Base-by-base conservation (phyloP, 2,329 filamentous ascomycete genomes). In the Myriangium duriaei region DNA sequence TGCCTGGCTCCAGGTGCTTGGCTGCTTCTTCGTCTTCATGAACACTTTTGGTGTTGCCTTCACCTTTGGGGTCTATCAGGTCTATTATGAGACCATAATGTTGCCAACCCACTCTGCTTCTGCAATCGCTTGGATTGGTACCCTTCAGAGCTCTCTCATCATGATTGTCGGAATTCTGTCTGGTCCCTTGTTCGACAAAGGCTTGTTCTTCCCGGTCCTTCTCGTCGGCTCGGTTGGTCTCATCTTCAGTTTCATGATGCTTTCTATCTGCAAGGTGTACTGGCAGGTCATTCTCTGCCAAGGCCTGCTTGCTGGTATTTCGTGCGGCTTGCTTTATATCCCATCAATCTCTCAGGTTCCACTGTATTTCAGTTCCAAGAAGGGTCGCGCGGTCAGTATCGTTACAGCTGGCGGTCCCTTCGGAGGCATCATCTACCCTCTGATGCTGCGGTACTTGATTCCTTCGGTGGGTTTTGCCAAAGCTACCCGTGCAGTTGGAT, bases 271-370 rank as follows among this genome's bases (percentile, higher is more conserved):
- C 24, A 41, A 37, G 9, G 16, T 32, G n/a, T 48, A 45, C 37
- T 48, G 39, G 17, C 46, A 48, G 28, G 15, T 48, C n/a, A 26
- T 48, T 10, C 31, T 45, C n/a, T n/a, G 33, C 13, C 43, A 45
- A 31, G 42, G 42, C 16, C 24, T 65, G 17, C 67, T 66, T 42
- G 58, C 68, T 45, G 73, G 73, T 1, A 37, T 76, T 0, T 68
- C 67, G 3, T 54, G 51, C 7, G 62, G 66, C 4, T 46, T 58
- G 6, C 32, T 64, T 4, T 67, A 63, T 34, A 41, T 61, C 2
- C 64, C 65, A 2, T 52, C 49, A 17, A 51, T 65, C 2, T 57
- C 61, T 5, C 49, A 67, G 29, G 49, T 66, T 5, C 48, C 55
- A 1, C 53, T 57, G 28, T 67, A 64, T 46, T 67, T 67, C 45